Evolutionary conservation across 2,329 filamentous ascomycete species (phyloP), one percentile per base, ranked within the genome.

Genomic region (Penicillium thymicola): DNA sequence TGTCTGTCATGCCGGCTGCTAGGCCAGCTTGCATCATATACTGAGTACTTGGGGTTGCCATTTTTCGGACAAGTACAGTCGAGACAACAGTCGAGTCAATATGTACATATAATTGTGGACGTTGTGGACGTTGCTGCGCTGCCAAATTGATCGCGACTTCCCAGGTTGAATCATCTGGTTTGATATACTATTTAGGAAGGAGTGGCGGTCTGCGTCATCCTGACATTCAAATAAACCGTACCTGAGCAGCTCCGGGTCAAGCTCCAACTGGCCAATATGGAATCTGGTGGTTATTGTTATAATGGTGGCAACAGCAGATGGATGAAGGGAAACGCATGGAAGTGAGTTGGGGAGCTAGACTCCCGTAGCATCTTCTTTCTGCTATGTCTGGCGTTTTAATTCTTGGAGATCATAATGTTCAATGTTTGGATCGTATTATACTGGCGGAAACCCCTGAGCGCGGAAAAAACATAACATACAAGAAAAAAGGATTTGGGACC

Each of bases 1-100:
- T 67, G 23, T 63, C 61, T 7, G 66, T 66, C 59, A 68, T 66
- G 38, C 64, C 66, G 5, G 57, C 40, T 48, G 62, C 57, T 18
- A 66, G 57, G 11, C 64, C 61, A 32, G 50, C 51, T 54, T 69
- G 66, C 36, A 68, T 55, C 45, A 64, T 60, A 43, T 65, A 64
- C 51, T 68, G 64, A 9, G 62, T 60, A 51, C 64, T 61, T 42
- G 59, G 51, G 5, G 54, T 55, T 23, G 59, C 57, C 61, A 64
- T 63, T 16, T 18, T 44, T 34, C 5, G 44, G 27, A 28, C 5
- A 13, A 25, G 10, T 40, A 25, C 10, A n/a, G 5, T 37, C 45
- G 4, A 38, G n/a, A 4, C 13, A 34, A n/a, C 9, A 23, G 9
- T 37, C 45, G 8, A 40, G n/a, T 4, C 9, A 36, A 14, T 40